Conservation (phyloP, 192 early-diverging fungal genomes). For the Entomortierella lignicola region DNA sequence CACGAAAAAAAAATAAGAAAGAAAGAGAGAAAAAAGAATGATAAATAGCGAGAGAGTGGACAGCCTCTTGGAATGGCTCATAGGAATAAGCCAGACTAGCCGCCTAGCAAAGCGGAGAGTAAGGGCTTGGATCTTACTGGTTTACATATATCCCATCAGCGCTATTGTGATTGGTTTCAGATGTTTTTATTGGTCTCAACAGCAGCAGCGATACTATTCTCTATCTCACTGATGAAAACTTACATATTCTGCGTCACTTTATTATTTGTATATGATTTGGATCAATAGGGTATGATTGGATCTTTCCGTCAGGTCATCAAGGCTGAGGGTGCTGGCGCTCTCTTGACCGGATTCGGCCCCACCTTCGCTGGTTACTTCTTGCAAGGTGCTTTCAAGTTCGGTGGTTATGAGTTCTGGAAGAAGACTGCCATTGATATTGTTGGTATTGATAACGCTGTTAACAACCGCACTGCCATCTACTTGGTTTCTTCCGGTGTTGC, state of each 20-base stretch:
- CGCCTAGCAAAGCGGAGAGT: neutral
- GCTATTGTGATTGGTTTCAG: neutral
- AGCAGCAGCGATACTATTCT: neutral
- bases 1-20: neutral
- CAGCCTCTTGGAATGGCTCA: too few species aligned
- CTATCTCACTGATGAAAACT: neutral
- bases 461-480: constrained; percentile 79
- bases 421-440: constrained; percentile 66
- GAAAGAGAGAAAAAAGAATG: too few species aligned
- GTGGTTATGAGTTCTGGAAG: constrained; percentile 81
- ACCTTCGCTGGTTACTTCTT: constrained; percentile 80
- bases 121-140: neutral
- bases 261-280: neutral
- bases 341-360: constrained; percentile 77
- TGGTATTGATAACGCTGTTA: constrained; percentile 67
- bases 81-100: neutral
- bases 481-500: constrained; percentile 75
- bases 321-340: constrained; percentile 73
- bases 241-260: neutral
- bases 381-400: constrained; percentile 80
- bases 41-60: too few species aligned
- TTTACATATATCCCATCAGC: neutral
- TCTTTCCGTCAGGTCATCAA: constrained; percentile 69
- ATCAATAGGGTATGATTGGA: constrained; percentile 63
- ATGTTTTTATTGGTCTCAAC: neutral